These are phyloP conservation scores for Protea cynaroides DNA, from an alignment of 164 flowering plant species.

Conservation along the genomic window DNA sequence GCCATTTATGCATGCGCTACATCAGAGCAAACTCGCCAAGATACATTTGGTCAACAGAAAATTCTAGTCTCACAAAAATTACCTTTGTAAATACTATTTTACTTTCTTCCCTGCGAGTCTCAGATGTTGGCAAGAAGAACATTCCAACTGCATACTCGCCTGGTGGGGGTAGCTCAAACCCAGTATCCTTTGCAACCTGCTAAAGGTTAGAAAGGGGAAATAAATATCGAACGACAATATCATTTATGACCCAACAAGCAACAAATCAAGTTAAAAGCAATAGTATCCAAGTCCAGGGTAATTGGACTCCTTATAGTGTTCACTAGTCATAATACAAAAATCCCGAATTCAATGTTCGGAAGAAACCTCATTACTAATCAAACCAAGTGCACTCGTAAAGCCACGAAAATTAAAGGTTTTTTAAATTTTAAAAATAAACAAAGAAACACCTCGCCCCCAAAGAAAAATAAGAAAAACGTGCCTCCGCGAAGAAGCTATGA, in stretches of 20 bases:
- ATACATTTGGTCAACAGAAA: too few species aligned
- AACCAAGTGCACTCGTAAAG: too few species aligned
- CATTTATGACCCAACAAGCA: not conserved
- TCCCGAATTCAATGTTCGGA: too few species aligned
- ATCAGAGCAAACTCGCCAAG: too few species aligned
- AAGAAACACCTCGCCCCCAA: too few species aligned
- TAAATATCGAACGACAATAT: not conserved
- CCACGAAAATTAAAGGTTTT: not conserved
- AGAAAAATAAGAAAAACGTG: not conserved
- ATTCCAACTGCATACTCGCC: slow-evolving; percentile 97
- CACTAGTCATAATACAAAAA: not conserved
- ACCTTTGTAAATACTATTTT: slow-evolving; percentile 85
- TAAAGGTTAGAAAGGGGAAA: not conserved
- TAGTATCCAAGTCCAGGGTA: not conserved
- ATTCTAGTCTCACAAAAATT: slow-evolving; percentile 11
- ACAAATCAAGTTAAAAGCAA: not conserved
- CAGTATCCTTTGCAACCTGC: slow-evolving; percentile 69
- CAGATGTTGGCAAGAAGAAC: slow-evolving; percentile 90
- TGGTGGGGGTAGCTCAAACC: slow-evolving; percentile 75
- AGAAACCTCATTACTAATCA: too few species aligned
- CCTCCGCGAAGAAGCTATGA: slow-evolving; percentile 60
- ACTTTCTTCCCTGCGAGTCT: slow-evolving; percentile 79
- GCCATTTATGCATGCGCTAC: too few species aligned
- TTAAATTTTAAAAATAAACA: too few species aligned
- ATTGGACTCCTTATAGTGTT: too few species aligned